These are phyloP conservation scores for Trichoderma koningiopsis DNA, from an alignment of 2,329 filamentous ascomycete genomes.

Conservation along the genomic window DNA sequence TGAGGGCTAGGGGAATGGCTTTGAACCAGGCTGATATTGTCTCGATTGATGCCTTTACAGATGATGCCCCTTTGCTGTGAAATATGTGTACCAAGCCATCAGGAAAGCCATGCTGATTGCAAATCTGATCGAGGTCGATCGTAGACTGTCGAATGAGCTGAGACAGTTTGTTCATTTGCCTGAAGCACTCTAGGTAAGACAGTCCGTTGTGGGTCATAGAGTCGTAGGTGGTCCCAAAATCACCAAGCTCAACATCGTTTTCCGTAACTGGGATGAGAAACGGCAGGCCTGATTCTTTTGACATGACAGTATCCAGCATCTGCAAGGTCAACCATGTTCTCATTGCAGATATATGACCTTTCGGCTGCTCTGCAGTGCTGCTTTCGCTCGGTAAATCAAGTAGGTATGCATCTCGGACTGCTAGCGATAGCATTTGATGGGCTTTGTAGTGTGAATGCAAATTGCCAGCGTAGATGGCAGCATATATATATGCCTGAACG, in stretches of 20 bases:
- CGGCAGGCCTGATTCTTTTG: background rate
- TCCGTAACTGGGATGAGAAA: background rate
- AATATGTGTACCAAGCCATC: background rate
- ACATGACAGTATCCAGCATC: background rate
- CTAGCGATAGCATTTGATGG: background rate
- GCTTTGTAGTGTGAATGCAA: background rate
- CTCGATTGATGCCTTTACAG: background rate
- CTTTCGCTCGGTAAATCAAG: background rate
- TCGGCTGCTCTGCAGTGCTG: background rate
- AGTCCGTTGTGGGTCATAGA: background rate
- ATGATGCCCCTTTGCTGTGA: background rate
- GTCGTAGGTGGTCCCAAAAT: background rate
- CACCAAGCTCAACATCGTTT: background rate
- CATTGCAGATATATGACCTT: background rate
- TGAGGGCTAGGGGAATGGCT: background rate
- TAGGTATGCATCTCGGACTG: background rate
- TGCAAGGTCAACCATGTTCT: background rate
- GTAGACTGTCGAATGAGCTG: background rate
- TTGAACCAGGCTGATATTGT: background rate
- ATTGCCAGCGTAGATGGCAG: background rate
- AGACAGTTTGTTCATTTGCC: background rate
- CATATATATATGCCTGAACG: background rate
- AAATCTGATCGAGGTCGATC: background rate
- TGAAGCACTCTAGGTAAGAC: background rate
- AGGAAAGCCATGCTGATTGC: background rate